Conservation (phyloP, 2,329 filamentous ascomycete species). For the Xylaria sp. region DNA sequence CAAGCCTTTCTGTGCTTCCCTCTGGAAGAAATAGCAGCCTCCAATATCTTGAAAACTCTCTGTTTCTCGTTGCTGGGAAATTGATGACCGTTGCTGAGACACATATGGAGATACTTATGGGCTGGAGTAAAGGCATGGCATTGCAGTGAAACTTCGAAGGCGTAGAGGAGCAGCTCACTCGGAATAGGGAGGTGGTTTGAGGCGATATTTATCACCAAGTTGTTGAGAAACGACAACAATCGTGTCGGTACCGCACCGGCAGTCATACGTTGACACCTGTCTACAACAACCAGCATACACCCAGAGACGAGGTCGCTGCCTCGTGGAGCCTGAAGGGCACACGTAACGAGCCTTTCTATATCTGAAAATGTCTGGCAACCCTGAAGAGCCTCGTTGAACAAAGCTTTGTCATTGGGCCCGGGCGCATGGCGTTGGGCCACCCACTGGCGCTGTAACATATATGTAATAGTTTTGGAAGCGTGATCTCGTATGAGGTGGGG, state of each 20-base stretch:
- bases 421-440: neutral
- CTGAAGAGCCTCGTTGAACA: slow-evolving; percentile 12
- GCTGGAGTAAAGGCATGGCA: slow-evolving; percentile 21
- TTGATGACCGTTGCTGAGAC: no score
- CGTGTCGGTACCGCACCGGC: slow-evolving; percentile 21
- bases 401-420: neutral
- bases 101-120: no score
- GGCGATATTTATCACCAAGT: slow-evolving; percentile 41
- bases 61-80: neutral
- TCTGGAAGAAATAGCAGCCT: neutral
- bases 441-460: slow-evolving; percentile 34
- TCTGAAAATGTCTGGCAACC: slow-evolving; percentile 16
- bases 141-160: slow-evolving; percentile 34
- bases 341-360: slow-evolving; percentile 32
- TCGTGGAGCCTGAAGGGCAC: slow-evolving; percentile 17
- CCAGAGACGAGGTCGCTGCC: slow-evolving; percentile 23
- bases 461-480: slow-evolving; percentile 23
- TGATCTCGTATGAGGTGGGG: slow-evolving; percentile 20
- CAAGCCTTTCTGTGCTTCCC: neutral
- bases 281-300: slow-evolving; percentile 5
- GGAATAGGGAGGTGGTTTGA: slow-evolving; percentile 29
- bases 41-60: neutral
- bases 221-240: slow-evolving; percentile 45
- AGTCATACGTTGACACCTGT: neutral
- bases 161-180: slow-evolving; percentile 35